Evolutionary conservation across 306 rosid species (phyloP), one percentile per base, ranked within the genome.

Genomic region (Vigna trinervia): DNA sequence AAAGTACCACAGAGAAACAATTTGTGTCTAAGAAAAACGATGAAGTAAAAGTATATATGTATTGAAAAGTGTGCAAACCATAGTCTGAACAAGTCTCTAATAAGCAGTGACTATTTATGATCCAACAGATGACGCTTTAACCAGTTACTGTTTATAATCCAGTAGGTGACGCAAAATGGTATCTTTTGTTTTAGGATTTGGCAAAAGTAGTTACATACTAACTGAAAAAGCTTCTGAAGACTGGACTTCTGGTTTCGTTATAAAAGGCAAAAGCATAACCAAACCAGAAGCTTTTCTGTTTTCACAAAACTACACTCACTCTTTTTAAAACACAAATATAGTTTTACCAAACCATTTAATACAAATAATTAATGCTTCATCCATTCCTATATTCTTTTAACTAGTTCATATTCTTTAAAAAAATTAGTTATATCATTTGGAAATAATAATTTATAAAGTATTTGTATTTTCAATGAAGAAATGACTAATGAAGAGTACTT

Each of bases 141-240:
- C 4, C 48, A 8, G 12, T 45, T 13, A 12, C 50, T 45, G 50
- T 45, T 59, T 59, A 4, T 2, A 39, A 10, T 17, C 53, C 32
- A 22, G 22, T 4, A 63, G 71, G 19, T 66, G 71, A 66, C 71
- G 53, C 53, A 66, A 43, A 41, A 64, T 2, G 51, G 69, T 39
- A 39, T 64, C 70, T 43, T 34, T 17, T 45, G 41, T 67, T 67
- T 67, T 19, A 67, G 73, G 12, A 46, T 22, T 67, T 45, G 12
- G 47, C 57, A 13, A 67, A 67, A 67, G 73, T 45, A 67, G 56
- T 67, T 12, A 46, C 7, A 67, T 13, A 22, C 0, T 12, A 67
- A 45, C 73, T 67, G 57, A 12, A 45, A 67, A 67, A 43, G 73
- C 36, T 66, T 66, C 71, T 65, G 12, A 7, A 41, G 10, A 39